Evolutionary conservation across 2,329 filamentous ascomycete species (phyloP), one percentile per base, ranked within the genome.

Genomic region (Setomelanomma holmii): DNA sequence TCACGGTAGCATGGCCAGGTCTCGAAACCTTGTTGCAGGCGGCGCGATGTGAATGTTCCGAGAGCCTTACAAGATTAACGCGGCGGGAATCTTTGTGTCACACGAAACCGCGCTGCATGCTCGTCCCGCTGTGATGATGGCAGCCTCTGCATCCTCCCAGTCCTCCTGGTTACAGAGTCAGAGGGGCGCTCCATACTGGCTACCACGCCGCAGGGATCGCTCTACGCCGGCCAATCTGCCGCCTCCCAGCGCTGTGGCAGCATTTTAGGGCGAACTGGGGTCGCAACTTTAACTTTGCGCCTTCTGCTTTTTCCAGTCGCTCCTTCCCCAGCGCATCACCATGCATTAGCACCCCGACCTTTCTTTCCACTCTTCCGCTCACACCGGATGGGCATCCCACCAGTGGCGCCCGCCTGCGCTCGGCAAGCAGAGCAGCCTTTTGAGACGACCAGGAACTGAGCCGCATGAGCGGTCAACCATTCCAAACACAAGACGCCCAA

Each of bases 1-100:
- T 58, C 69, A 74, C 75, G 75, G 74, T 75, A 74, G 71, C 73
- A 74, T 68, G 58, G 63, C 59, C 57, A 68, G 65, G 69, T 69
- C 68, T 66, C 64, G 66, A 64, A 76, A 73, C 73, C 75, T 65
- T 60, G 55, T 63, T 56, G 53, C 59, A 63, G 55, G 56, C 46
- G 49, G 52, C 53, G 60, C 58, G 56, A 61, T 58, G 60, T 46
- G 59, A 61, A 64, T 50, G 42, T 51, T 67, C 62, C 60, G 62
- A 63, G 55, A 55, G 27, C 50, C 40, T 54, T 64, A 44, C 54
- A 61, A 51, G 49, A 48, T n/a, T 55, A 54, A 58, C 10, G 10
- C 44, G 50, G 57, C 58, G 54, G 56, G 53, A 55, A 55, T 52
- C 52, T 57, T 60, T 63, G 61, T 67, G 66, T 71, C 62, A 69